Conservation (phyloP, 805 yeast genomes). For the Starmerella geochares region DNA sequence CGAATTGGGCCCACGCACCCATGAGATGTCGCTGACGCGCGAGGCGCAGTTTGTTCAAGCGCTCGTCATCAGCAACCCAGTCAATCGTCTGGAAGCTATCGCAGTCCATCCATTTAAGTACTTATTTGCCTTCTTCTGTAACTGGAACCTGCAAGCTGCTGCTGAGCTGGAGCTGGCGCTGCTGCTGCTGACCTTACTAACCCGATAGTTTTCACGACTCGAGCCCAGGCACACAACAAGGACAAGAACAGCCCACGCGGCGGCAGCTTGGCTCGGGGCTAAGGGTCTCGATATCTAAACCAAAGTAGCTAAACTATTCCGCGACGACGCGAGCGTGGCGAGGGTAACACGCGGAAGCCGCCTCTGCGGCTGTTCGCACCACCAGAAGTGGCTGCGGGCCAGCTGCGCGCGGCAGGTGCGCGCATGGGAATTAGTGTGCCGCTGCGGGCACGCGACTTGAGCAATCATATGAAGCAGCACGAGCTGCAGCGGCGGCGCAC, state of each 20-base stretch:
- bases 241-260: no score
- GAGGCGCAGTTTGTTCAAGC: constrained; percentile 24
- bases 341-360: background rate
- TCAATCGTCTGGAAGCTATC: constrained; percentile 38
- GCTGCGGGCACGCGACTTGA: background rate
- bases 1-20: constrained; percentile 1
- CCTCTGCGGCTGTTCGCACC: background rate
- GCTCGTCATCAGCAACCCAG: constrained; percentile 51
- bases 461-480: background rate
- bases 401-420: constrained; percentile 7
- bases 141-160: no score
- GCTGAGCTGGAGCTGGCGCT: no score
- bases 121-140: background rate
- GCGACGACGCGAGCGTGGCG: constrained; percentile 3
- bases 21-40: constrained; percentile 5
- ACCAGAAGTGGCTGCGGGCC: background rate
- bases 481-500: background rate
- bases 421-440: background rate
- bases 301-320: background rate
- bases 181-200: no score
- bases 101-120: constrained; percentile 3
- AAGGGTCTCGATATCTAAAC: background rate
- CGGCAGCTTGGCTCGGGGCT: background rate
- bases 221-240: no score
- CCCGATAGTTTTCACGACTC: no score